Base-by-base conservation (phyloP, 2,329 filamentous ascomycete genomes). In the Cordyceps fumosorosea region DNA sequence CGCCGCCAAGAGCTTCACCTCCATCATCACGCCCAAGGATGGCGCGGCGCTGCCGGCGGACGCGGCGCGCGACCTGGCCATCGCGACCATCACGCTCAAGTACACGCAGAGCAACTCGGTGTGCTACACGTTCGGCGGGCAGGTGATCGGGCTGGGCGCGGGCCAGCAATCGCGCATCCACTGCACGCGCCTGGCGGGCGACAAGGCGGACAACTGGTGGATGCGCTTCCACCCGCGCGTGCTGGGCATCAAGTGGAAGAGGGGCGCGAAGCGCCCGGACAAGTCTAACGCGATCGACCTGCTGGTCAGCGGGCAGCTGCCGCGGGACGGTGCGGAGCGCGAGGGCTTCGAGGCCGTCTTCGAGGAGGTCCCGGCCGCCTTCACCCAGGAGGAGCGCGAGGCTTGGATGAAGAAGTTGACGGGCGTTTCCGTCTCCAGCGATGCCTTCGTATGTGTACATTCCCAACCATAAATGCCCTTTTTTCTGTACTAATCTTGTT, bases 201-300 rank as follows among this genome's bases (percentile, higher is more conserved):
- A 98, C 81, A 99, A 99, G 83, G 91, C 93, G 55, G 95, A 99
- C 78, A 97, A 96, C 83, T 98, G 93, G 93, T 99, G 93, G 95
- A 89, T 99, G 83, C 90, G 95, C 71, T 98, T 98, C 86, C 90
- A 97, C 81, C 88, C 91, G 69, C 89, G 91, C 59, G 90, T 95
- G 14, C 83, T 98, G 56, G 83, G 81, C 72, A 89, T 99, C 75
- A 90, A 93, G 81, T 99, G 92, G 91, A 97, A 96, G 84, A 93
- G 95, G 80, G 93, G 95, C 70, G 91, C 90, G 73, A 98, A 98
- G 87, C 87, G 95, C 63, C 85, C 95, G 53, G 93, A 97, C 76
- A 99, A 98, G 86, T 96, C 90, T 81, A 99, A 99, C 75, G 93
- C 93, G 67, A 97, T 98, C 72, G 95, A 98, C 74, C 82, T 98